Evolutionary conservation across 2,329 filamentous ascomycete species (phyloP).

Genomic region (Penicillium sp.): DNA sequence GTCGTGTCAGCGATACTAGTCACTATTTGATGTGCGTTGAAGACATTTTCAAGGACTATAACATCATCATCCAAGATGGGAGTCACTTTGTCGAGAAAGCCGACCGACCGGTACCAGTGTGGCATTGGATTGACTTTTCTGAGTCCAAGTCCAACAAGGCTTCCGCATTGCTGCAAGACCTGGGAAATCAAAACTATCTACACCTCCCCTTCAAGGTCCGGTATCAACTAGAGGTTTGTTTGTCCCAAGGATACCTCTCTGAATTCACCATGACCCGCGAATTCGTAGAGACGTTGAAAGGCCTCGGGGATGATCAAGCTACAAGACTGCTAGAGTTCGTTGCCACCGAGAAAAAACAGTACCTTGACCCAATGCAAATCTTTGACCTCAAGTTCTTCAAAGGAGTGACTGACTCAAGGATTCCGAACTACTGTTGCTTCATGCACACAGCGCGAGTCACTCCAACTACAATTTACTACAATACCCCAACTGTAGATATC

Average conservation of each 20-base stretch:
- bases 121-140: slow-evolving; percentile 41
- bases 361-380: slow-evolving; percentile 69
- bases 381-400: slow-evolving; percentile 55
- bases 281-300: slow-evolving; percentile 64
- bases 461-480: slow-evolving; percentile 76
- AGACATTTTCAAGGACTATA: slow-evolving; percentile 66
- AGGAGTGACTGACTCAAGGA: slow-evolving; percentile 49
- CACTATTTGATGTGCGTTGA: slow-evolving; percentile 46
- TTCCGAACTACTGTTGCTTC: slow-evolving; percentile 71
- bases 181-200: slow-evolving; percentile 35
- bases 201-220: slow-evolving; percentile 67
- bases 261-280: slow-evolving; percentile 68
- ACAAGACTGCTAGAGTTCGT: slow-evolving; percentile 70
- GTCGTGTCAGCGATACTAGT: slow-evolving; percentile 12
- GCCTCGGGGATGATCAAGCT: slow-evolving; percentile 54
- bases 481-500: slow-evolving; percentile 74
- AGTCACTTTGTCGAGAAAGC: slow-evolving; percentile 42
- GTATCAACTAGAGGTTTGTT: slow-evolving; percentile 89
- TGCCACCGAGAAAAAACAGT: slow-evolving; percentile 59
- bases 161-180: slow-evolving; percentile 34
- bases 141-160: slow-evolving; percentile 24
- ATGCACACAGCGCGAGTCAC: slow-evolving; percentile 77
- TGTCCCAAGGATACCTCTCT: slow-evolving; percentile 74
- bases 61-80: slow-evolving; percentile 55
- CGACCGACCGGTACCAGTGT: slow-evolving; percentile 28